Base-by-base conservation (phyloP, 129 eudicot species). In the Logfia minima region DNA sequence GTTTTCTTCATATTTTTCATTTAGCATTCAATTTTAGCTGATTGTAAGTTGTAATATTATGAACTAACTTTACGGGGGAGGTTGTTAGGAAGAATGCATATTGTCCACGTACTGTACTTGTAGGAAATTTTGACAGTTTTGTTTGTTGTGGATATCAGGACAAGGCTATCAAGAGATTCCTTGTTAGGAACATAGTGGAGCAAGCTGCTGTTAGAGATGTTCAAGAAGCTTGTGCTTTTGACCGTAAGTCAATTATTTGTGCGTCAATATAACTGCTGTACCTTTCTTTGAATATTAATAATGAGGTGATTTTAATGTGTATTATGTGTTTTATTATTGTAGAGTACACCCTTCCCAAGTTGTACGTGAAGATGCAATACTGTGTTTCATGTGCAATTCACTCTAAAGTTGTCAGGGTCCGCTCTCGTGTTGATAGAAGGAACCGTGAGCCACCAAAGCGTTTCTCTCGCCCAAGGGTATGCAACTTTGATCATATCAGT, bases 181-280 rank as follows among this genome's bases (percentile, higher is more conserved):
- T 85, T 32, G 97, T 91, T 77, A 88, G 97, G 88, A 91, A 88
- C 87, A 88, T 91, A 4, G 92, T 88, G 19, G 92, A 91, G 66
- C 97, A 91, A 84, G 91, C 88, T 56, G 97, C 90, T 21, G 97
- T 91, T 4, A 84, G 97, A 79, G 97, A 91, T 85, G 90, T 91
- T 18, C 93, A 91, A 75, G 91, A 91, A 81, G 93, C 93, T 51
- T 91, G 97, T 83, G 91, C 92, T 19, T 84, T 84, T 77, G 97
- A 88, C 5, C 68, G 97, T 86, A 81, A 78, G 85, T 22, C 34
- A 26, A 32, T 34, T 39, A 19, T 18, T 24, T 17, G 1, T n/a
- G 17, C 4, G 61, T 41, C 16, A 32, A 3, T 14, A 56, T 18
- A 0, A 6, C 24, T 41, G 6, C 26, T 23, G 9, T 52, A 29